Evolutionary conservation across 1,284 basidiomycete species (phyloP), one percentile per base, ranked within the genome.

Genomic region (Bjerkandera adusta): DNA sequence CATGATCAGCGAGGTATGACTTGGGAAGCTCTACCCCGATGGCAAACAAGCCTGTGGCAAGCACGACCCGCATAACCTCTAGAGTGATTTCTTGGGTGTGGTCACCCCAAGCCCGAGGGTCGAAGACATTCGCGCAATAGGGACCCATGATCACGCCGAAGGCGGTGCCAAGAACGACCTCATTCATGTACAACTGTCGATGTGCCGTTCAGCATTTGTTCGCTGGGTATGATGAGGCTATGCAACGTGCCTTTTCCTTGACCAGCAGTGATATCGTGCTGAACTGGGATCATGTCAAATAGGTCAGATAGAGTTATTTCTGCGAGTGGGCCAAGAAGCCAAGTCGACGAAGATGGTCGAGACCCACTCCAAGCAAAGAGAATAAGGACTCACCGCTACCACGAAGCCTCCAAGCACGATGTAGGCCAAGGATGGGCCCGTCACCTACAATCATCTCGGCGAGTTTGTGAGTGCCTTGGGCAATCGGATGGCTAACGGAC

Each of bases 141-240:
- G 92, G 93, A 0, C 92, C 85, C 50, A 86, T 76, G 37, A 81
- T 56, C 48, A 91, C 75, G 0, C 89, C 86, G 41, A 88, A 90
- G 1, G 77, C 73, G 0, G 92, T 94, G 3, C 93, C 92, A 33
- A 97, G 81, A 27, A 94, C 85, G 20, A 95, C 93, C 72, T 97
- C 95, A 57, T 93, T 95, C 56, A 97, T 83, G 63, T 89, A 96
- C 3, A 96, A 63, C 73, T 86, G 50, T 11, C 26, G 35, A 20
- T 8, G 41, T 5, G 16, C 20, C 1, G 18, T 35, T 8, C 13
- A 36, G 12, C 10, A 5, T 20, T 36, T n/a, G 22, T 22, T 43
- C n/a, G 16, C 26, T 13, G 15, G 41, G n/a, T n/a, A n/a, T n/a
- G 0, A 58, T 1, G 25, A 13, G 13, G 11, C 11, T 11, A 4